Conservation (phyloP, 1,284 basidiomycete genomes). For the Malassezia sp. region DNA sequence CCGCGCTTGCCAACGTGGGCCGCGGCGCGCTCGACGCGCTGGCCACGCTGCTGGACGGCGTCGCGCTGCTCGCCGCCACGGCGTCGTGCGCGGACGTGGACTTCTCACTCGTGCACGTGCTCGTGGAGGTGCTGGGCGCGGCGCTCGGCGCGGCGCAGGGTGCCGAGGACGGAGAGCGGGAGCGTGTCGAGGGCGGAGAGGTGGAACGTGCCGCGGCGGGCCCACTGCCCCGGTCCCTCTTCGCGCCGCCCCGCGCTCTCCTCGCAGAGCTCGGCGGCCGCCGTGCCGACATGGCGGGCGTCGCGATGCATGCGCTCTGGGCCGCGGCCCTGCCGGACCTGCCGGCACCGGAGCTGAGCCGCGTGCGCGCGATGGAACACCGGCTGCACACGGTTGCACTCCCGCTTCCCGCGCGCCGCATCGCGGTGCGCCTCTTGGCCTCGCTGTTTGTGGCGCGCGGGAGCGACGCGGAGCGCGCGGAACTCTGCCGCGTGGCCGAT, state of each 20-base stretch:
- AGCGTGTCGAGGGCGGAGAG: neutral
- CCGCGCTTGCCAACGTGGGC: no score
- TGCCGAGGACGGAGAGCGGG: neutral
- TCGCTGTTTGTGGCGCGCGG: no score
- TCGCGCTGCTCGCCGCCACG: neutral
- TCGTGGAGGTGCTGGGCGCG: constrained; percentile 41
- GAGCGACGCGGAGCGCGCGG: no score
- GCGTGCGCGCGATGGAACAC: neutral
- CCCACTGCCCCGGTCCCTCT: neutral
- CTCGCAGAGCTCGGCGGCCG: neutral
- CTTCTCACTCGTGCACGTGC: constrained; percentile 49
- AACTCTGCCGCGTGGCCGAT: no score
- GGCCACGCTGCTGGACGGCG: neutral
- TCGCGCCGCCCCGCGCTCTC: no score
- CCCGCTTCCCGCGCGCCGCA: no score
- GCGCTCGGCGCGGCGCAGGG: neutral
- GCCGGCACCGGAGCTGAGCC: neutral
- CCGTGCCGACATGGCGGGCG: no score
- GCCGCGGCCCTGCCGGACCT: neutral
- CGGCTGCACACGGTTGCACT: no score
- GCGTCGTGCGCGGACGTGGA: constrained; percentile 19
- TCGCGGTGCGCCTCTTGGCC: no score
- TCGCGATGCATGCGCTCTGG: constrained; percentile 8
- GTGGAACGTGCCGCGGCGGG: neutral
- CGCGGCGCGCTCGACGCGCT: neutral